Base-by-base conservation (phyloP, 2,329 filamentous ascomycete species). In the Cordyceps javanica region DNA sequence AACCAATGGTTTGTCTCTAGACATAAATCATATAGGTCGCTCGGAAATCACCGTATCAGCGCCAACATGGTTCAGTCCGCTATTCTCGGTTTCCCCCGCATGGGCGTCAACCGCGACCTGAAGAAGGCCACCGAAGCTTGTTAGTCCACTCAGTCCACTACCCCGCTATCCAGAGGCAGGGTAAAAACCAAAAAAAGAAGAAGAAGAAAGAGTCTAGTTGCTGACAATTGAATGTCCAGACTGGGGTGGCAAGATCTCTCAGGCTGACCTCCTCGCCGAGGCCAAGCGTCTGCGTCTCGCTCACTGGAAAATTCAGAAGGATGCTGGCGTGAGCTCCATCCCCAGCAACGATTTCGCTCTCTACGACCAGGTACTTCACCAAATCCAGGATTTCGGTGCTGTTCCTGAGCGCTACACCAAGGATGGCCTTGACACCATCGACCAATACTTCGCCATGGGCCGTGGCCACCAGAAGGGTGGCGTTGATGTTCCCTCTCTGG, bases 271-370 rank as follows among this genome's bases (percentile, higher is more conserved):
- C 67, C 82, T 97, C 67, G 83, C 86, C 62, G 94, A 97, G 86
- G 94, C 89, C 75, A 97, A 97, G 90, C 87, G 91, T 75, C 90
- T 99, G 61, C 90, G 94, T 81, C 83, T 92, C 66, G 91, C 88
- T 71, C 94, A 99, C 86, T 99, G 94, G 94, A 91, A 96, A 82
- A 96, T 99, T 79, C 94, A 99, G 83, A 93, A 99, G 84, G 87
- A 95, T 78, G 94, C 94, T 66, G 94, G 94, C 72, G 92, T 97
- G 77, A 90, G 97, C 73, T 82, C 94, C 79, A 97, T 99, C 73
- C 94, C 94, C 75, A 96, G 90, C 89, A 99, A 99, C 77, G 94
- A 99, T 86, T 99, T 99, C 73, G 91, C 94, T 67, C 91, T 91
- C 80, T 99, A 99, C 79, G 93, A 97, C 77, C 93, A 97, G 74